Evolutionary conservation across 202 grass and related monocot species (phyloP).

Genomic region (Schoenoplectus triqueter): DNA sequence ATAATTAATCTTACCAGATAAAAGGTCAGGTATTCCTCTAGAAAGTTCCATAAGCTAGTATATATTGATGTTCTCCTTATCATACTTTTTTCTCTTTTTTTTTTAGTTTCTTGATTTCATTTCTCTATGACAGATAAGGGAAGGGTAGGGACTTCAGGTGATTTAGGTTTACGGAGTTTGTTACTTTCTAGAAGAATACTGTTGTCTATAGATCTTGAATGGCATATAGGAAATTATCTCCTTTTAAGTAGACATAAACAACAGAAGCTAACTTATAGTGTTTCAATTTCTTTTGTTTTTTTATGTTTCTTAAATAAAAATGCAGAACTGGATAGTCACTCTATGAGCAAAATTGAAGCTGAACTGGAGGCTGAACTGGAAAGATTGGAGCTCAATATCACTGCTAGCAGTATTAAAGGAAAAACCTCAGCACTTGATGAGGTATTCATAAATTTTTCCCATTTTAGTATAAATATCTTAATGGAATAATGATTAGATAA

Average conservation of each 20-base stretch:
- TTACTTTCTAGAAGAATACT: conserved; percentile 11
- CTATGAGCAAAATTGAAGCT: conserved; percentile 94
- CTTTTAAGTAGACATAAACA: not conserved
- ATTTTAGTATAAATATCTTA: conserved; percentile 36
- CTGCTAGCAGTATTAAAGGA: conserved; percentile 51
- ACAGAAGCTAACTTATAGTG: not conserved
- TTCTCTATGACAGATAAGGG: not conserved
- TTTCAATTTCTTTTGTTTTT: not conserved
- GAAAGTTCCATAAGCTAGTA: not conserved
- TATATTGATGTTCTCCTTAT: conserved; percentile 7
- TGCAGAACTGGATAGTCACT: conserved; percentile 41
- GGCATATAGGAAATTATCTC: conserved; percentile 11
- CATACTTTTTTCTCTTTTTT: not conserved
- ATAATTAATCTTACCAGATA: conserved; percentile 8
- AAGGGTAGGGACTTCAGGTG: not conserved
- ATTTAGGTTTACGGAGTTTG: not conserved
- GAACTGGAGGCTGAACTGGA: conserved; percentile 90
- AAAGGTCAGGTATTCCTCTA: not conserved
- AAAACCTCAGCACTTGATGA: conserved; percentile 53
- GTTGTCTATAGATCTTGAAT: conserved; percentile 4
- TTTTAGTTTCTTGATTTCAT: conserved; percentile 1
- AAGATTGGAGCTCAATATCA: conserved; percentile 78
- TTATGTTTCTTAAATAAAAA: conserved; percentile 31
- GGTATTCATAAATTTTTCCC: conserved; percentile 49
- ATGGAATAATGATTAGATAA: conserved; percentile 27